phyloP scores from a whole-genome alignment of 495 filamentous ascomycete genomes.

The Hypoxylon fragiforme region DNA sequence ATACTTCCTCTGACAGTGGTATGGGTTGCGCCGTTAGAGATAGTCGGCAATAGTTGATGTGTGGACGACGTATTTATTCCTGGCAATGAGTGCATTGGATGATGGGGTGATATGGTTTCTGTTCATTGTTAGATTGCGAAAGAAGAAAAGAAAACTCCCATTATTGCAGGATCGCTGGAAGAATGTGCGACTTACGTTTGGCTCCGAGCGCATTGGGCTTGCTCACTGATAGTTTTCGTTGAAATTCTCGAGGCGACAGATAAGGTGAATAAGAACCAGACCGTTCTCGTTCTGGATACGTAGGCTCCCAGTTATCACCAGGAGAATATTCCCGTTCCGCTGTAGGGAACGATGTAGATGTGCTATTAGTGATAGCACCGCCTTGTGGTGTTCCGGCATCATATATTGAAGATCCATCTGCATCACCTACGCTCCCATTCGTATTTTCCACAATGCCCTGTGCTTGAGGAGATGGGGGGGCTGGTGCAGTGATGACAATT shows the following conservation, averaged over 20 bases:
- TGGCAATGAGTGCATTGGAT: slow-evolving; percentile 11
- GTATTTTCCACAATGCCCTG: slow-evolving; percentile 13
- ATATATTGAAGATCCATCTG: slow-evolving; percentile 38
- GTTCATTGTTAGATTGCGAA: slow-evolving; percentile 16
- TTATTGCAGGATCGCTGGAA: too few relatives aligned
- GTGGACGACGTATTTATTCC: slow-evolving; percentile 1
- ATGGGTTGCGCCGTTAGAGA: neutral
- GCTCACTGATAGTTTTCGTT: slow-evolving; percentile 35
- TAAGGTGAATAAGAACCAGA: slow-evolving; percentile 59
- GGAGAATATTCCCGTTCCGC: slow-evolving; percentile 30
- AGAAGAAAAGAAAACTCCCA: too few relatives aligned
- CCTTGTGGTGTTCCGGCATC: slow-evolving; percentile 28
- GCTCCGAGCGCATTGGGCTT: slow-evolving; percentile 21
- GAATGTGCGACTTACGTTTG: slow-evolving; percentile 23
- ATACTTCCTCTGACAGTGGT: neutral
- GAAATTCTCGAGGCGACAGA: slow-evolving; percentile 49
- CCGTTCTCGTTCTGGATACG: slow-evolving; percentile 40
- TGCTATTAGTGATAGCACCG: slow-evolving; percentile 23
- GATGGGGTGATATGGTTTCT: slow-evolving; percentile 7
- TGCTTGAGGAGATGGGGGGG: slow-evolving; percentile 11
- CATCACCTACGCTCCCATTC: slow-evolving; percentile 30
- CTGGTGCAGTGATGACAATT: slow-evolving; percentile 12
- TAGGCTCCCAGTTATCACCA: slow-evolving; percentile 36
- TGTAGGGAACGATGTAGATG: slow-evolving; percentile 17
- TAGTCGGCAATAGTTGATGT: neutral